Evolutionary conservation across 441 rosid species (phyloP).

Genomic region (Populus hybrid): DNA sequence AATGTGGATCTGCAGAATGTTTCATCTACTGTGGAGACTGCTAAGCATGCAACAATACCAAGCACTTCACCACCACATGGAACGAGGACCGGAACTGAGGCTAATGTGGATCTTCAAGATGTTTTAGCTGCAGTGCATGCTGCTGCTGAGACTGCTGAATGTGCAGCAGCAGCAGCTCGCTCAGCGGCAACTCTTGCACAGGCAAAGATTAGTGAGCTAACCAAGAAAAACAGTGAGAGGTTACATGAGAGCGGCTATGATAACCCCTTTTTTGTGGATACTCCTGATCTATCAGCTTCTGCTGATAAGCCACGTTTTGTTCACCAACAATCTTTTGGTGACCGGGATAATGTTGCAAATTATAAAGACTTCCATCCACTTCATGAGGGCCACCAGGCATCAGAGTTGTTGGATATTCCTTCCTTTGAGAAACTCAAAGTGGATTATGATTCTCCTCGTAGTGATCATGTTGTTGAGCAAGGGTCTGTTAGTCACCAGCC

Average conservation of each 20-base stretch:
- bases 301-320: slow-evolving; percentile 33
- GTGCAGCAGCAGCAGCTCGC: slow-evolving; percentile 93
- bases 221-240: slow-evolving; percentile 48
- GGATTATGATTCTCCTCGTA: slow-evolving; percentile 29
- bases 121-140: slow-evolving; percentile 82
- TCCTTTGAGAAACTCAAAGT: slow-evolving; percentile 26
- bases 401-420: slow-evolving; percentile 26
- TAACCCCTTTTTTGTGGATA: slow-evolving; percentile 57
- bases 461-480: slow-evolving; percentile 26
- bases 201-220: slow-evolving; percentile 69
- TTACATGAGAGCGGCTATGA: slow-evolving; percentile 37
- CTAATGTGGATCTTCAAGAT: slow-evolving; percentile 66
- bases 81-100: slow-evolving; percentile 37
- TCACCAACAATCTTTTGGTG: slow-evolving; percentile 41
- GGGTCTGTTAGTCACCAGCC: slow-evolving; percentile 44
- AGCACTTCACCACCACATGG: slow-evolving; percentile 24
- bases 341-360: slow-evolving; percentile 6
- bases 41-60: slow-evolving; percentile 24
- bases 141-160: slow-evolving; percentile 89
- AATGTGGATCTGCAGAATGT: no score
- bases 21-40: no score
- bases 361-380: not conserved
- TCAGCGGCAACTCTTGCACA: slow-evolving; percentile 93
- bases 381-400: slow-evolving; percentile 24
- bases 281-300: slow-evolving; percentile 30